Conservation (phyloP, 2,329 filamentous ascomycete species). For the Zymoseptoria crescenta region DNA sequence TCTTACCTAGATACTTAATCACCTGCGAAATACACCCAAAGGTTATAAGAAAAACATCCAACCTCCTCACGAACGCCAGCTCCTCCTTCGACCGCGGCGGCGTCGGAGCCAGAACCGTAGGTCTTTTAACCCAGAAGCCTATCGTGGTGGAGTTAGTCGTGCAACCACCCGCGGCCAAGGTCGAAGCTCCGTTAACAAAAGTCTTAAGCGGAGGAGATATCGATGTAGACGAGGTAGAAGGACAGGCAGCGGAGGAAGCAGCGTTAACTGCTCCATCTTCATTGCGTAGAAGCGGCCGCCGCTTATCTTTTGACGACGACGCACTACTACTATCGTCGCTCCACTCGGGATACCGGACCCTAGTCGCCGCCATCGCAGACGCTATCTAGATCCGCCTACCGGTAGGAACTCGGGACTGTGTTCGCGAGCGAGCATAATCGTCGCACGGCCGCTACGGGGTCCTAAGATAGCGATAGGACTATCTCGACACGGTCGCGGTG, state of each 20-base stretch:
- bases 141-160: neutral
- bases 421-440: neutral
- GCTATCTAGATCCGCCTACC: neutral
- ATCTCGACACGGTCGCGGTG: neutral
- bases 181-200: too few species aligned
- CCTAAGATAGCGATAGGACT: neutral
- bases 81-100: constrained; percentile 27
- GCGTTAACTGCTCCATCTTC: neutral
- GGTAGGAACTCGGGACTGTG: neutral
- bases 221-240: neutral
- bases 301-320: neutral
- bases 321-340: neutral
- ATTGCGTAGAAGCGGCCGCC: neutral
- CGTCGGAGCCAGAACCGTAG: constrained; percentile 12
- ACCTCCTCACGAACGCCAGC: constrained; percentile 30
- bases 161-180: too few species aligned
- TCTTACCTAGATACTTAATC: constrained; percentile 21
- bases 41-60: constrained; percentile 34
- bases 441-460: neutral
- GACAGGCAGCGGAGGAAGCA: neutral
- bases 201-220: too few species aligned
- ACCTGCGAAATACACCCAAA: constrained; percentile 37
- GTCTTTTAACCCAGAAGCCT: constrained; percentile 10
- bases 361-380: neutral
- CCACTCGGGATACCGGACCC: neutral